Evolutionary conservation across 257 asterid genomes (phyloP), one percentile per base, ranked within the genome.

Genomic region (Lantana camara): DNA sequence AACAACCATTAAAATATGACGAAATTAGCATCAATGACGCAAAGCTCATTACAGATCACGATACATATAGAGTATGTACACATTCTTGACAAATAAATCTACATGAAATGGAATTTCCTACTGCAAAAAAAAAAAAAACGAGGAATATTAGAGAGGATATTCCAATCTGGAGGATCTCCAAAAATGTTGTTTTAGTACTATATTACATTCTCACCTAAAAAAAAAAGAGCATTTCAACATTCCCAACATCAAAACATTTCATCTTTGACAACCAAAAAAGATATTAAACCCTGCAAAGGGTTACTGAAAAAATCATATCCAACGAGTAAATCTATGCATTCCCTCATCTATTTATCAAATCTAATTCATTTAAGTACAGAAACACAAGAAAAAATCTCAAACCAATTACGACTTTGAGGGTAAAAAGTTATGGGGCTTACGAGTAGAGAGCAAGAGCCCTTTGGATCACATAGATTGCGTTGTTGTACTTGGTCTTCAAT

Each of bases 361-460:
- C 17, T 9, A 16, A 20, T 7, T 40, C 22, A 30, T 19, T 17
- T 9, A 4, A 17, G 14, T 10, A 35, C 9, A 66, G 9, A 45
- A 6, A 30, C 1, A 58, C 62, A 52, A 12, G 12, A 12, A 12
- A 24, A 64, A 70, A 54, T 21, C 22, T 7, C 41, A 2, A 40
- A 14, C 54, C 20, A 44, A 73, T 22, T 50, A 16, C 21, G 65
- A 65, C 14, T 37, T 15, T 40, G 1, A 68, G 19, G 63, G 49
- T 9, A 40, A 65, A 29, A 45, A 24, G 78, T 51, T 44, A 45
- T 20, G 67, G 48, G 46, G 53, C 88, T 29, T 81, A 92, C 97
- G 93, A 59, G 80, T 89, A 89, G 63, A 89, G 95, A 64, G 96
- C 95, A 34, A 92, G 82, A 62, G 96, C 92, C 74, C 97, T 80